Base-by-base conservation (phyloP, 768 basidiomycete genomes). In the Boletus fagicola region DNA sequence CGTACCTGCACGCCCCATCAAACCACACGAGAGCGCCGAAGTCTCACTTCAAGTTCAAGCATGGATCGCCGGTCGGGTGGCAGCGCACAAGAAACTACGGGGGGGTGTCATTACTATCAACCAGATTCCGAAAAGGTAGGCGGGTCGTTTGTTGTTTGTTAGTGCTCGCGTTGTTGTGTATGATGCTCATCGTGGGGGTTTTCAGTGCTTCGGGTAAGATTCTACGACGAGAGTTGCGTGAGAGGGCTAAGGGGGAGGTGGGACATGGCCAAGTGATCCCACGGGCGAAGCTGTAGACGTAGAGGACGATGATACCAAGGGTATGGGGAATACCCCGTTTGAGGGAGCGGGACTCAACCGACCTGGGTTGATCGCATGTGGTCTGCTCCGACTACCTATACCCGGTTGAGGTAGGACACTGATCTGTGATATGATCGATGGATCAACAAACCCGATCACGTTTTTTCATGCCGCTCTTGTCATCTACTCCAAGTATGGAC, bases 121-220 rank as follows among this genome's bases (percentile, higher is more conserved):
- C 39, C 72, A 72, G 35, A 62, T 74, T 22, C 72, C 72, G 12
- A 72, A 73, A 52, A 72, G 72, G 72, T 68, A n/a, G 42, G 26
- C 33, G 16, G 8, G 3, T 26, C 4, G 7, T 36, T 24, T 8
- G 1, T n/a, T n/a, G n/a, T n/a, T n/a, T n/a, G 8, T 42, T 38
- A 24, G 1, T 15, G 1, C 12, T 13, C 13, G 18, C 2, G 7
- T 18, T 39, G 16, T n/a, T 39, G 5, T 20, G 9, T 13, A 7
- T 18, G 43, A 35, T 44, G 26, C 54, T 49, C 58, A 66, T 24
- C 24, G 2, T 43, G 9, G 18, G 12, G 12, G 39, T 10, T 2
- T 15, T 26, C 58, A 93, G 91, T 62, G 85, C 92, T 33, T 82
- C 91, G 52, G 94, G 94, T 3, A 95, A 96, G 74, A 97, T 97